Percentiles rank a stretch among this genome's conserved stretches.
These are phyloP conservation scores for Ascochyta clinopodiicola DNA, from an alignment of 2,329 filamentous ascomycete species.

Conservation along the genomic window DNA sequence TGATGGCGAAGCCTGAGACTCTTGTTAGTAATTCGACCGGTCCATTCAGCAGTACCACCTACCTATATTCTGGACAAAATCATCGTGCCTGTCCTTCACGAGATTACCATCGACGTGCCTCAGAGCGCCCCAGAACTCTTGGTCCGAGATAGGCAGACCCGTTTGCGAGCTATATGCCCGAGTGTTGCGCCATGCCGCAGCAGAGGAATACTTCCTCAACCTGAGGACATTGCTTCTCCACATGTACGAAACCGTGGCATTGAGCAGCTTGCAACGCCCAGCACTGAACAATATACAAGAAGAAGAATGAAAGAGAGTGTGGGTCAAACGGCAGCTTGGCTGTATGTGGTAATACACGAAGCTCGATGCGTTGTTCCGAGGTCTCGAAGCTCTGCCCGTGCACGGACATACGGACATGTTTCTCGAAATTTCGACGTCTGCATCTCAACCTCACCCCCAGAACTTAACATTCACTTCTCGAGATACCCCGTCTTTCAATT, in stretches of 20 bases:
- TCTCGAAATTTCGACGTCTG: constrained; percentile 24
- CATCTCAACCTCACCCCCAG: constrained; percentile 18
- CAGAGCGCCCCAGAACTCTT: constrained; percentile 36
- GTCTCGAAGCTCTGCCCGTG: constrained; percentile 15
- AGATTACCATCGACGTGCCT: background rate
- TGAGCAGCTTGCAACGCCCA: constrained; percentile 1
- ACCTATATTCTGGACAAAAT: constrained; percentile 22
- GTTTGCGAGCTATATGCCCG: constrained; percentile 32
- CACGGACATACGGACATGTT: constrained; percentile 23
- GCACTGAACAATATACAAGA: background rate
- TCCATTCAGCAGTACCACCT: background rate
- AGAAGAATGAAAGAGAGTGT: background rate
- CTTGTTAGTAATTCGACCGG: constrained; percentile 7
- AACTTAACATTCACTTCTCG: constrained; percentile 15
- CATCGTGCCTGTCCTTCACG: background rate
- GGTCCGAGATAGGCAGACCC: constrained; percentile 29
- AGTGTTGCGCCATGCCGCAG: constrained; percentile 14
- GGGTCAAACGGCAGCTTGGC: background rate
- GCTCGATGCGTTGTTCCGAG: constrained; percentile 25
- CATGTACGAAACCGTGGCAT: constrained; percentile 40
- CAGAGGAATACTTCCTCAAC: constrained; percentile 40
- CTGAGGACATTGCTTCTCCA: constrained; percentile 44
- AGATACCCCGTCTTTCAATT: constrained; percentile 23
- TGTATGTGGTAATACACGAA: constrained; percentile 4
- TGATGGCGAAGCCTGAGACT: constrained; percentile 71